phyloP scores from a whole-genome alignment of 75 land plant species.

The Adiantum capillusveneris region DNA sequence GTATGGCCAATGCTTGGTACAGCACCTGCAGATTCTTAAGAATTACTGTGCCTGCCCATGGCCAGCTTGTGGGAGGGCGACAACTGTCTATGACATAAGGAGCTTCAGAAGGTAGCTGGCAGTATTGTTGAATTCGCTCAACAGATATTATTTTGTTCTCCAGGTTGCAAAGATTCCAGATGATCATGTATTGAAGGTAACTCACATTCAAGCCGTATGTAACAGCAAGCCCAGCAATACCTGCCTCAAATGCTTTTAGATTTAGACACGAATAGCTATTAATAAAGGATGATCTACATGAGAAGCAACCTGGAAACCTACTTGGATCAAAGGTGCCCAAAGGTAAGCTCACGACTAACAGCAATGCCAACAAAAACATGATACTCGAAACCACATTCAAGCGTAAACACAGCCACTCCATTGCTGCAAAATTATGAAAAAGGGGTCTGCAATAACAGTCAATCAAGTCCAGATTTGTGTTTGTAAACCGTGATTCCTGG shows the following conservation, averaged over 20 bases:
- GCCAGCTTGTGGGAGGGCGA: slow-evolving; percentile 58
- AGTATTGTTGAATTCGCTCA: slow-evolving; percentile 77
- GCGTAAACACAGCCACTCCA: no score
- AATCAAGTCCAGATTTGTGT: slow-evolving; percentile 25
- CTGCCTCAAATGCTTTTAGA: no score
- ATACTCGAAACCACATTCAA: slow-evolving; percentile 55
- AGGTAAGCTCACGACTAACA: slow-evolving; percentile 46
- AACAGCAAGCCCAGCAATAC: slow-evolving; percentile 77
- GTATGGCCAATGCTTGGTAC: no score
- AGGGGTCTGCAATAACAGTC: slow-evolving; percentile 46
- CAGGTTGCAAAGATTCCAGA: slow-evolving; percentile 71
- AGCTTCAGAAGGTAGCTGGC: slow-evolving; percentile 64
- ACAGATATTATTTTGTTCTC: slow-evolving; percentile 89
- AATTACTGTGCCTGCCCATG: slow-evolving; percentile 49
- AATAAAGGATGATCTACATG: no score
- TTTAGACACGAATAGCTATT: no score
- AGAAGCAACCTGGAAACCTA: no score
- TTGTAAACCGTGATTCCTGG: slow-evolving; percentile 51
- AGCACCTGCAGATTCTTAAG: slow-evolving; percentile 64
- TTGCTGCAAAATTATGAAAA: no score
- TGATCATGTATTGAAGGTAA: slow-evolving; percentile 57
- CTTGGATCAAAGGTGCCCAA: slow-evolving; percentile 51
- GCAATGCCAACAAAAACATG: slow-evolving; percentile 36
- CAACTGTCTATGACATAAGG: slow-evolving; percentile 42
- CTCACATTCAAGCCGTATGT: slow-evolving; percentile 75